Evolutionary conservation across 2,329 filamentous ascomycete species (phyloP).

Genomic region (Nemania sp.): DNA sequence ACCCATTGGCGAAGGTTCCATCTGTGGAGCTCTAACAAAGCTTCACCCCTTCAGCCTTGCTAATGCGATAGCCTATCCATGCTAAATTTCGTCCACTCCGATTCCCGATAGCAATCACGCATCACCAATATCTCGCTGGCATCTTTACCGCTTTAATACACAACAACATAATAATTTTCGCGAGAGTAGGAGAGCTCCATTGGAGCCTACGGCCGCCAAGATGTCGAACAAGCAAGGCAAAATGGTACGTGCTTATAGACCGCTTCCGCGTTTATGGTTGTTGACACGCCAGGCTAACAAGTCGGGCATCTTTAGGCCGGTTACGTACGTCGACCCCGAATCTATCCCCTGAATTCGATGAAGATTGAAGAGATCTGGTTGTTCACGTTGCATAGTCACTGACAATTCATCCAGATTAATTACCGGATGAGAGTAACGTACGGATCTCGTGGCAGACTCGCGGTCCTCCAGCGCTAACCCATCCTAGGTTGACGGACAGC

Average conservation of each 20-base stretch:
- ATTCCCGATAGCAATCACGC: slow-evolving; percentile 42
- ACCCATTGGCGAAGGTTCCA: not conserved
- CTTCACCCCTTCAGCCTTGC: slow-evolving; percentile 36
- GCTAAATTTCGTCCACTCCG: slow-evolving; percentile 47
- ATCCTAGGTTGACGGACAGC: slow-evolving; percentile 72
- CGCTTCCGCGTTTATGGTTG: slow-evolving; percentile 53
- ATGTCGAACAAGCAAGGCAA: slow-evolving; percentile 97
- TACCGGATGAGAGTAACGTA: slow-evolving; percentile 95
- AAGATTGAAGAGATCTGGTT: slow-evolving; percentile 20
- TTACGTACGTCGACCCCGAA: slow-evolving; percentile 62
- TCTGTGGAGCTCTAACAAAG: slow-evolving; percentile 20
- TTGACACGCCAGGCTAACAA: slow-evolving; percentile 66
- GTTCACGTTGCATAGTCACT: slow-evolving; percentile 29
- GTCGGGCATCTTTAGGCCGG: slow-evolving; percentile 63
- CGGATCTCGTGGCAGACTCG: slow-evolving; percentile 13
- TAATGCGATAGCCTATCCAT: slow-evolving; percentile 32
- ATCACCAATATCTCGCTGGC: slow-evolving; percentile 46
- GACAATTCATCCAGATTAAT: slow-evolving; percentile 74
- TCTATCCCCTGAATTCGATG: slow-evolving; percentile 27
- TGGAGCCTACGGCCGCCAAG: slow-evolving; percentile 51
- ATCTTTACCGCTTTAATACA: slow-evolving; percentile 33
- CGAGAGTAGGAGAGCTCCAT: slow-evolving; percentile 47
- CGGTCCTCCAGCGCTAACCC: slow-evolving; percentile 20
- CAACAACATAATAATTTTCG: slow-evolving; percentile 48
- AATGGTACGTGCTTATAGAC: slow-evolving; percentile 74